These are phyloP conservation scores for Mycena haematopus DNA, from an alignment of 768 basidiomycete species.

Conservation along the genomic window DNA sequence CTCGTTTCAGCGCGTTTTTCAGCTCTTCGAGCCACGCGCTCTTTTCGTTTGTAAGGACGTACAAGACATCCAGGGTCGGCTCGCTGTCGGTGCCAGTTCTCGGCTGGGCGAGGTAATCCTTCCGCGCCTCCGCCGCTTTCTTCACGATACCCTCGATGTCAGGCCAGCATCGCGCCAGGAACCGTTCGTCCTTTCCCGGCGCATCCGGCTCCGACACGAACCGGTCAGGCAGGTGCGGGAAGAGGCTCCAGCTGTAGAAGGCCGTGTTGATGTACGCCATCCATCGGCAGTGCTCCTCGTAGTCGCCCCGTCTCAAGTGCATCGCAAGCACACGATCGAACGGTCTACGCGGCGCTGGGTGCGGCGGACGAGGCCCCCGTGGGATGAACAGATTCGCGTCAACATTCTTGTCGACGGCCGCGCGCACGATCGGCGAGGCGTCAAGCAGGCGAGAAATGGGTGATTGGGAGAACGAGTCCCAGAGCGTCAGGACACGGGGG, in stretches of 20 bases:
- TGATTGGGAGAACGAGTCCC: slow-evolving; percentile 42
- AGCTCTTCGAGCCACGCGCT: neutral
- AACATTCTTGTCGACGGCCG: slow-evolving; percentile 44
- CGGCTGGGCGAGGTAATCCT: neutral
- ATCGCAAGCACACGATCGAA: slow-evolving; percentile 38
- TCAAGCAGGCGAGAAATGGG: slow-evolving; percentile 41
- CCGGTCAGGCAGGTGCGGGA: slow-evolving; percentile 31
- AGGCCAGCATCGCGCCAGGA: slow-evolving; percentile 35
- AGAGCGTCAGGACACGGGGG: slow-evolving; percentile 41
- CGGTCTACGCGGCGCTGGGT: slow-evolving; percentile 36
- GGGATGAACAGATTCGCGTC: slow-evolving; percentile 43
- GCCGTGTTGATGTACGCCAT: slow-evolving; percentile 17
- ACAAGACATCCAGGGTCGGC: neutral
- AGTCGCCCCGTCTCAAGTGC: slow-evolving; percentile 39
- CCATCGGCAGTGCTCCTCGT: slow-evolving; percentile 29
- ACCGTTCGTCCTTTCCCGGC: slow-evolving; percentile 17
- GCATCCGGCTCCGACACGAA: slow-evolving; percentile 25
- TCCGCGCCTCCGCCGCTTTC: neutral
- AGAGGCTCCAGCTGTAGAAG: slow-evolving; percentile 31
- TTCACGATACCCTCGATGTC: slow-evolving; percentile 6
- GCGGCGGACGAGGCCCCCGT: slow-evolving; percentile 35
- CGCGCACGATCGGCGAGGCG: slow-evolving; percentile 43
- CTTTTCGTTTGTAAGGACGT: neutral
- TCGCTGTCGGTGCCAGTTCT: neutral
- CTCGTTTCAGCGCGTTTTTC: neutral